Conservation (phyloP, 257 asterid species). For the Ajuga chamaepitys region DNA sequence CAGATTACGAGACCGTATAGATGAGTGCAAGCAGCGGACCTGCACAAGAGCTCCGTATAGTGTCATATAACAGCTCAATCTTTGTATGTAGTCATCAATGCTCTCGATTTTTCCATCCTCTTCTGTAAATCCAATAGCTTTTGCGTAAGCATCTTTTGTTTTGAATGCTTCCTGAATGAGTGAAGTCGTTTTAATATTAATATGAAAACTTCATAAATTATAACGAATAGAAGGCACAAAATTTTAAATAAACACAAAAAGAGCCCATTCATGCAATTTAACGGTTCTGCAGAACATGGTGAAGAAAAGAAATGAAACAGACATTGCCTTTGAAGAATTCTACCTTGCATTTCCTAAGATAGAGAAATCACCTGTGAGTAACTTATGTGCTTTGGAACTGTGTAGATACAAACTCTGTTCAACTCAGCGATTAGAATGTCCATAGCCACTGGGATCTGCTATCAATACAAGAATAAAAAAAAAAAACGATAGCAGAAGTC, state of each 20-base stretch:
- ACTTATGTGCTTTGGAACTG: conserved; percentile 74
- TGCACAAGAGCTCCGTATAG: conserved; percentile 90
- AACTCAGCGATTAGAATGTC: conserved; percentile 73
- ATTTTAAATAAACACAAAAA: neutral
- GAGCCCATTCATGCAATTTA: neutral
- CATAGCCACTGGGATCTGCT: conserved; percentile 69
- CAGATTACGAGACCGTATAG: neutral
- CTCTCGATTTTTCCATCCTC: conserved; percentile 57
- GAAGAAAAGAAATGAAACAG: neutral
- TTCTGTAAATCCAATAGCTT: conserved; percentile 64
- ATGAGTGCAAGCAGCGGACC: conserved; percentile 35
- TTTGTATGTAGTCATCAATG: conserved; percentile 38
- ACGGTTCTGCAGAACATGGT: neutral
- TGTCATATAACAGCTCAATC: conserved; percentile 60
- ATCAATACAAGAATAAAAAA: conserved; percentile 10
- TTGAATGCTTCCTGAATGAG: conserved; percentile 46
- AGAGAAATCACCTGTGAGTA: conserved; percentile 54
- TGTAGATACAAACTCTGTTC: conserved; percentile 75
- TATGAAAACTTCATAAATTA: neutral
- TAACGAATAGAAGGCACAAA: neutral
- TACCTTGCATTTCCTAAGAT: neutral
- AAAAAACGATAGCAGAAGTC: neutral
- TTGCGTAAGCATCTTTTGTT: conserved; percentile 52
- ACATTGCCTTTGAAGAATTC: neutral
- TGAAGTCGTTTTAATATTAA: neutral